Conservation (phyloP, 805 yeast genomes). For the Yamadazyma olivae region DNA sequence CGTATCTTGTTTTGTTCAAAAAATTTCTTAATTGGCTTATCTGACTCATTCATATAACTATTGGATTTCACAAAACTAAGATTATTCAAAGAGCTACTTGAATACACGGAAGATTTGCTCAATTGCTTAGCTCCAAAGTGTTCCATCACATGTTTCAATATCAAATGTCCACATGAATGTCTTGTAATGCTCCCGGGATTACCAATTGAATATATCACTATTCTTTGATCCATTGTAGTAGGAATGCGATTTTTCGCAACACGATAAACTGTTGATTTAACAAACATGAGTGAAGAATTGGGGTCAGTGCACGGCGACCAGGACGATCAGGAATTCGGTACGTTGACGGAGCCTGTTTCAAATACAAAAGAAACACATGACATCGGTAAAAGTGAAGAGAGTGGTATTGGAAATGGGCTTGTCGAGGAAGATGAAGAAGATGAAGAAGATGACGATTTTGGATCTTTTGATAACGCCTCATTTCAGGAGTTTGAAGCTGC, state of each 20-base stretch:
- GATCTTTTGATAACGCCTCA: slow-evolving; percentile 36
- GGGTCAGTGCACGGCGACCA: too few species aligned
- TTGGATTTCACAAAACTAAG: slow-evolving; percentile 34
- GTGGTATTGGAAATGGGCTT: slow-evolving; percentile 4
- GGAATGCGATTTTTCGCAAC: not conserved
- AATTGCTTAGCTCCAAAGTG: slow-evolving; percentile 27
- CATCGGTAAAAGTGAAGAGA: slow-evolving; percentile 10
- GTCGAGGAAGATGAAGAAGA: not conserved
- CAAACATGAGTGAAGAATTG: too few species aligned
- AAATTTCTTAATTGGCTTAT: slow-evolving; percentile 24
- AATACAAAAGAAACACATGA: too few species aligned
- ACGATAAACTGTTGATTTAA: not conserved
- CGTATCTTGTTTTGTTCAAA: slow-evolving; percentile 15
- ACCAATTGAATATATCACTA: slow-evolving; percentile 29
- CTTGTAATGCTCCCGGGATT: slow-evolving; percentile 39
- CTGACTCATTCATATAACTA: slow-evolving; percentile 40
- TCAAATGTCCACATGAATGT: slow-evolving; percentile 41
- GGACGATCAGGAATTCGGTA: too few species aligned
- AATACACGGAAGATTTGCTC: slow-evolving; percentile 26
- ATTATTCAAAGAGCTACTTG: slow-evolving; percentile 20
- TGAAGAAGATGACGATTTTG: slow-evolving; percentile 33
- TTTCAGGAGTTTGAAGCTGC: slow-evolving; percentile 20
- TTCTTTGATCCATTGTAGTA: not conserved
- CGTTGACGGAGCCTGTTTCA: too few species aligned
- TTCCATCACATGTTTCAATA: slow-evolving; percentile 22